Evolutionary conservation across 2,329 filamentous ascomycete genomes (phyloP), one percentile per base, ranked within the genome.

Genomic region (Xylaria multiplex): DNA sequence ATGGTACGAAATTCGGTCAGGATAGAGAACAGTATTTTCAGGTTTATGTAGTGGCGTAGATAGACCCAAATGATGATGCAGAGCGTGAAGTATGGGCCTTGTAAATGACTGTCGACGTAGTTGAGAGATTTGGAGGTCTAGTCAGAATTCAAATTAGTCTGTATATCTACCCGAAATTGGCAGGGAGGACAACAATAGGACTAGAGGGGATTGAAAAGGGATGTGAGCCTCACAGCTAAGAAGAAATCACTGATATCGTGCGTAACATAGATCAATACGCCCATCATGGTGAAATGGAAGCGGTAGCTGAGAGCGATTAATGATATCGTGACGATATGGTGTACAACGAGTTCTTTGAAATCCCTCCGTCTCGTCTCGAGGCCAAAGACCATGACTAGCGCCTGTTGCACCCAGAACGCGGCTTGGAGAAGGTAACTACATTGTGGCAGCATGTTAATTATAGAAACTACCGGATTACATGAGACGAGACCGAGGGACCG

Each of bases 201-300:
- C 37, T 19, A 49, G 11, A 35, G n/a, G n/a, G 22, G 2, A 6
- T 19, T 6, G 32, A 11, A 43, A 30, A 24, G 11, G 11, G 32
- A 45, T 27, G 27, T 1, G 3, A 7, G 19, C 49, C 73, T 72
- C 59, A 75, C 72, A 5, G 90, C 90, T 45, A 92, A 82, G 82
- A 92, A 92, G 78, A 92, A 92, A 75, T 93, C 90, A 35, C 87
- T 90, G 57, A 93, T 85, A 73, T 93, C 91, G 74, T 92, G 89
- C 1, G 90, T 93, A 59, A 92, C 88, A 75, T 92, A 93, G 7
- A 93, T 88, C 1, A 89, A 88, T 42, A 93, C 78, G 6, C 91
- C 91, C 79, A 93, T 91, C 77, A 91, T 90, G 0, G 90, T 91
- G 76, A 93, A 93, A 76, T 93, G 90, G 78, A 92, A 93, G 30